Evolutionary conservation across 345 rosid genomes (phyloP).

Genomic region (Capsella bursapastoris): DNA sequence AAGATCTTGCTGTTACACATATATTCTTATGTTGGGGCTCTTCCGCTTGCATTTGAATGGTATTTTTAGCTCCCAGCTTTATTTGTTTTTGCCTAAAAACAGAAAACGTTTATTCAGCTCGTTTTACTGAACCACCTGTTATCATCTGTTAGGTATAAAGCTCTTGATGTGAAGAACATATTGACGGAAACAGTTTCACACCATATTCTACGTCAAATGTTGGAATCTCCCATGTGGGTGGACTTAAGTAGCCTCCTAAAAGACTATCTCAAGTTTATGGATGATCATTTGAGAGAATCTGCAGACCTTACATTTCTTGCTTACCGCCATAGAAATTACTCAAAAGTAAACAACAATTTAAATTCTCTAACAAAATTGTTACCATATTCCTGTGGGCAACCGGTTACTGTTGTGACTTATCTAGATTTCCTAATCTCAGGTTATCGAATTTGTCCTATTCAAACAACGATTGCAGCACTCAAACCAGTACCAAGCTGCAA

Average conservation of each 20-base stretch:
- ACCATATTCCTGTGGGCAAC: conserved; percentile 21
- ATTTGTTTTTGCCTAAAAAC: neutral
- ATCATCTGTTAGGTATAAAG: conserved; percentile 68
- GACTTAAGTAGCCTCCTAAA: conserved; percentile 72
- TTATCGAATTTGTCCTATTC: conserved; percentile 93
- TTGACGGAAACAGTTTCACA: conserved; percentile 91
- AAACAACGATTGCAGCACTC: conserved; percentile 85
- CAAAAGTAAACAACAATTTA: conserved; percentile 67
- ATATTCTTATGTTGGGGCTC: conserved; percentile 80
- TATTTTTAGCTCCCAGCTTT: conserved; percentile 42
- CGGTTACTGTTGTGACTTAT: neutral
- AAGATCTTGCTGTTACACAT: conserved; percentile 87
- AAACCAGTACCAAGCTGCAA: conserved; percentile 74
- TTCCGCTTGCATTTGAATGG: conserved; percentile 84
- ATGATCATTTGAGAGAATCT: conserved; percentile 95
- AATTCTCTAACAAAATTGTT: conserved; percentile 9
- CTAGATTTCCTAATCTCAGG: conserved; percentile 57
- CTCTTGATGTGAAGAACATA: conserved; percentile 97
- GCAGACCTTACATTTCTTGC: conserved; percentile 98
- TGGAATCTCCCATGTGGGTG: conserved; percentile 81
- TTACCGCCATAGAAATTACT: conserved; percentile 95
- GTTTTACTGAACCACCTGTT: conserved; percentile 25
- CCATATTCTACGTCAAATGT: conserved; percentile 84
- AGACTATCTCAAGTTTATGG: conserved; percentile 97
- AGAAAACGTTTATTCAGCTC: conserved; percentile 4